phyloP scores from a whole-genome alignment of 192 early-diverging fungal genomes.

The Geosiphon pyriformis region DNA sequence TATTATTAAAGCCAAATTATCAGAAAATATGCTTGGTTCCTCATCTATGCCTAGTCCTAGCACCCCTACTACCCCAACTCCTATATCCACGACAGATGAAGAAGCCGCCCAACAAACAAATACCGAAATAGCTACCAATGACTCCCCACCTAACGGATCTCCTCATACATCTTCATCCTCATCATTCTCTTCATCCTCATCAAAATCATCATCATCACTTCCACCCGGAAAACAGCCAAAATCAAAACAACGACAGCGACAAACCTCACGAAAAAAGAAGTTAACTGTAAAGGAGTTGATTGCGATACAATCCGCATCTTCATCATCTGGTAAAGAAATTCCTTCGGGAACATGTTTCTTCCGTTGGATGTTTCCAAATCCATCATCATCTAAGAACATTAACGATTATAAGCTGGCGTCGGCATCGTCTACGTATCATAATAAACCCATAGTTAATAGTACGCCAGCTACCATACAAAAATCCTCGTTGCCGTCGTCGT shows the following conservation, averaged over 20 bases:
- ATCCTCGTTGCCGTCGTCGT: background rate
- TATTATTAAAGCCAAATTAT: background rate
- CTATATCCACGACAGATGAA: no score
- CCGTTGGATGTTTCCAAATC: conserved; percentile 5
- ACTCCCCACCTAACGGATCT: background rate
- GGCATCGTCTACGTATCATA: background rate
- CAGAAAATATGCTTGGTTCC: background rate
- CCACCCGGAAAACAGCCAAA: background rate
- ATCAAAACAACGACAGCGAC: background rate
- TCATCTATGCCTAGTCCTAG: background rate
- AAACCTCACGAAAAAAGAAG: background rate
- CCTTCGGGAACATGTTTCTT: conserved; percentile 1
- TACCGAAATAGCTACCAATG: background rate
- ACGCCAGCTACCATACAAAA: background rate
- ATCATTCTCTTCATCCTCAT: background rate
- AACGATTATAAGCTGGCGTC: background rate
- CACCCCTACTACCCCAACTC: background rate
- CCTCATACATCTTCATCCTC: background rate
- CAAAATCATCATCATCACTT: background rate
- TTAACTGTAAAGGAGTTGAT: background rate
- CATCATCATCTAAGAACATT: background rate
- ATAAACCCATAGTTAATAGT: background rate
- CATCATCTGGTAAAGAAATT: conserved; percentile 13
- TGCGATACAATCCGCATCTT: background rate
- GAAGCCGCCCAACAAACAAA: background rate